These are phyloP conservation scores for Zychaea mexicana DNA, from an alignment of 371 early-diverging fungal species.

Conservation along the genomic window DNA sequence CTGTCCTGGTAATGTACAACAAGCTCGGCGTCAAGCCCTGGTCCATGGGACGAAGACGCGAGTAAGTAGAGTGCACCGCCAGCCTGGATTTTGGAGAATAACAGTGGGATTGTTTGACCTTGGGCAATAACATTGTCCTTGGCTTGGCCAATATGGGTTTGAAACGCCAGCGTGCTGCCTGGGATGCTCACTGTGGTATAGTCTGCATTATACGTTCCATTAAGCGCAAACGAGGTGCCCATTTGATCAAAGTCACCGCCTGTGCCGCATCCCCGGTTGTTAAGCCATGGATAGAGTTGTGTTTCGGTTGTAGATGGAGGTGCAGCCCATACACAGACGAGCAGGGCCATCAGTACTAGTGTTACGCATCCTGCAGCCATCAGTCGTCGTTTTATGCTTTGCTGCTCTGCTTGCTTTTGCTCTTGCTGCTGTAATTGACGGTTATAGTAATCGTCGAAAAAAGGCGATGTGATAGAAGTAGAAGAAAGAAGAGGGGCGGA, in stretches of 20 bases:
- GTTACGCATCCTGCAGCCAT: background rate
- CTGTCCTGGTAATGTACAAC: conserved; percentile 30
- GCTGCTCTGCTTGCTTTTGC: background rate
- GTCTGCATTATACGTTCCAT: background rate
- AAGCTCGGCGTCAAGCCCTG: conserved; percentile 9
- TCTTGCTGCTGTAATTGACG: background rate
- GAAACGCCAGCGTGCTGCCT: conserved; percentile 15
- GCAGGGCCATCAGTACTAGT: background rate
- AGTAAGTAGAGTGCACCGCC: conserved; percentile 34
- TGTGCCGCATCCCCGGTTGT: conserved; percentile 12
- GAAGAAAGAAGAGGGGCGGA: background rate
- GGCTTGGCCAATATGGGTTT: background rate
- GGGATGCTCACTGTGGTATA: background rate
- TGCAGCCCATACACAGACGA: background rate
- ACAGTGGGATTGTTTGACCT: conserved; percentile 31
- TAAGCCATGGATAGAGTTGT: background rate
- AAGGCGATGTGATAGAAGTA: background rate
- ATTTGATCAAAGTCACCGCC: conserved; percentile 28
- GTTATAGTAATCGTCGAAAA: background rate
- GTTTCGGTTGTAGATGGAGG: background rate
- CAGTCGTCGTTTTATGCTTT: background rate
- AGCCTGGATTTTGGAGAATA: conserved; percentile 13
- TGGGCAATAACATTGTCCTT: conserved; percentile 26
- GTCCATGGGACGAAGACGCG: conserved; percentile 27
- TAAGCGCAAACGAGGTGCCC: conserved; percentile 12